Evolutionary conservation across 495 filamentous ascomycete genomes (phyloP).

Genomic region (Daldinia vernicosa): DNA sequence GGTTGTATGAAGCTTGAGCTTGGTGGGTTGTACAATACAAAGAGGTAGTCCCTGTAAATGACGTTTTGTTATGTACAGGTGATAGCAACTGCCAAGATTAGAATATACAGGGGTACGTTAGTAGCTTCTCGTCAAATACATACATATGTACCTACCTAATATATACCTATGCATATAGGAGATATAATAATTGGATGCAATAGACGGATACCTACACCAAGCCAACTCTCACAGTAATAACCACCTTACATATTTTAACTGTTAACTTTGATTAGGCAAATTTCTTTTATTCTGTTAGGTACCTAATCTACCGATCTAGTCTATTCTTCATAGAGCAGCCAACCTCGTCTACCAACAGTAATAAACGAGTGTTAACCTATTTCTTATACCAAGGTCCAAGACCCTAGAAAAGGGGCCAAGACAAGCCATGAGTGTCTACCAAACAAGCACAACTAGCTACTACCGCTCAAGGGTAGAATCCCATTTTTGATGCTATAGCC

Average conservation of each 20-base stretch:
- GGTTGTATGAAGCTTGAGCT: not conserved
- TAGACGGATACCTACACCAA: not conserved
- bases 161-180: not conserved
- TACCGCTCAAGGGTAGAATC: slow-evolving; percentile 19
- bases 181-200: not conserved
- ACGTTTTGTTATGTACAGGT: slow-evolving; percentile 32
- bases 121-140: not conserved
- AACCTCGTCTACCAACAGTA: not conserved
- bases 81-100: slow-evolving; percentile 10
- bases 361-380: slow-evolving; percentile 14
- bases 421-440: not conserved
- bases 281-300: slow-evolving; percentile 16
- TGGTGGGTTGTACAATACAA: slow-evolving; percentile 11
- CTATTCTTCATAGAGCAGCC: slow-evolving; percentile 9
- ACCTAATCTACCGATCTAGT: not conserved
- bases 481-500: slow-evolving; percentile 29
- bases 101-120: not conserved
- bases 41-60: slow-evolving; percentile 12
- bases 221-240: not conserved
- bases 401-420: not conserved
- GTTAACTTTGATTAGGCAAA: not conserved
- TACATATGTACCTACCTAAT: too few relatives aligned
- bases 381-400: slow-evolving; percentile 2
- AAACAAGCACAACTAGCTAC: not conserved
- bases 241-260: not conserved